These are phyloP conservation scores for Trichosporon asahii DNA, from an alignment of 1,284 basidiomycete species.

Conservation along the genomic window DNA sequence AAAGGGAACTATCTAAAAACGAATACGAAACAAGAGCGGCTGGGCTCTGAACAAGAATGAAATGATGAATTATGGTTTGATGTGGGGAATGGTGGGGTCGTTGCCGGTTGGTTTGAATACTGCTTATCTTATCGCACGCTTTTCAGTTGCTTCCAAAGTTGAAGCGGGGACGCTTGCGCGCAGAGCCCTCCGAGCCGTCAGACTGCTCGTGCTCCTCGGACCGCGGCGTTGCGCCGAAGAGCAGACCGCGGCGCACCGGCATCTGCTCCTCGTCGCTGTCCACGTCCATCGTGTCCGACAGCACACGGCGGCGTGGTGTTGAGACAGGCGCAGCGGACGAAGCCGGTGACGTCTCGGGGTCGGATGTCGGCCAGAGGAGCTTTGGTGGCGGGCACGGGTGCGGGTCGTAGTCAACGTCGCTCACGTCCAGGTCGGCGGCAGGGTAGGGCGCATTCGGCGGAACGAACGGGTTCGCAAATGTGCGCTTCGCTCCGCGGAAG, in stretches of 20 bases:
- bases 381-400: constrained; percentile 43
- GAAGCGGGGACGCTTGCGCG: constrained; percentile 11
- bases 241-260: constrained; percentile 17
- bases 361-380: constrained; percentile 37
- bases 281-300: constrained; percentile 6
- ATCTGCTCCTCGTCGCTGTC: constrained; percentile 13
- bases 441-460: constrained; percentile 28
- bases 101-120: not conserved
- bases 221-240: constrained; percentile 11
- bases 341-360: not conserved
- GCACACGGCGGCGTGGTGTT: constrained; percentile 7
- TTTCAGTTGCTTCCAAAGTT: constrained; percentile 1
- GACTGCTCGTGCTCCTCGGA: not conserved
- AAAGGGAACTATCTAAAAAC: not conserved
- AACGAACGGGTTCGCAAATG: constrained; percentile 46
- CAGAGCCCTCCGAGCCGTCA: not conserved
- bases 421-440: constrained; percentile 30
- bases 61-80: not conserved
- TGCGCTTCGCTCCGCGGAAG: constrained; percentile 46
- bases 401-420: constrained; percentile 41
- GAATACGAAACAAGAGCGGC: not conserved
- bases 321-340: not conserved
- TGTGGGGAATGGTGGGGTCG: not conserved
- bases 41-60: not conserved
- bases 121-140: constrained; percentile 3